Base-by-base conservation (phyloP, 2,329 filamentous ascomycete species). In the Hypoxylon sp. region DNA sequence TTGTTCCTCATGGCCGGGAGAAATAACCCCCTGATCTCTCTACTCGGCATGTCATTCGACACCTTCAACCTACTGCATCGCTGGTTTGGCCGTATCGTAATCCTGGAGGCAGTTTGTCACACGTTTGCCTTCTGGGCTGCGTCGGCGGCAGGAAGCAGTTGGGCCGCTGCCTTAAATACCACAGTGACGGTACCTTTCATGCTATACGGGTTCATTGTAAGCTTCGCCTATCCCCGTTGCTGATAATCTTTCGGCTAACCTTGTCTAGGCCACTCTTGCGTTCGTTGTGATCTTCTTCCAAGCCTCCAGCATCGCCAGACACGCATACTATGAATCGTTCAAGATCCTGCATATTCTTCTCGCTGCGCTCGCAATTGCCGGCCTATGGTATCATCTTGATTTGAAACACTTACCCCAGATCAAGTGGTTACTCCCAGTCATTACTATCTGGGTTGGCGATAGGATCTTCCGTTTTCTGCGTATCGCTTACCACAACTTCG, bases 51-150 rank as follows among this genome's bases (percentile, higher is more conserved):
- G 70, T 92, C 91, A 3, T 95, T 94, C 78, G 92, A 95, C 79
- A 93, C 91, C 0, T 94, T 92, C 84, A 95, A 94, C 81, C 81
- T 95, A 68, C 84, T 94, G 64, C 92, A 95, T 80, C 88, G 92
- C 68, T 94, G 92, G 92, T 87, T 93, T 69, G 92, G 92, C 73
- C 89, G 92, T 42, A 92, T 94, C 66, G 91, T 92, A 27, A 85
- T 91, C 17, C 80, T 93, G 13, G 91, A 95, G 78, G 85, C 89
- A 8, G 72, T 94, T 44, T 82, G 86, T 31, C 92, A 94, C 79
- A 88, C 87, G 1, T 75, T 88, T 42, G 86, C 90, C 56, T 93
- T 84, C 79, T 84, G 88, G 68, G 79, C 82, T 19, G 79, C 81
- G 10, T 80, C 78, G 19, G 82, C 81, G 8, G 54, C 75, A 1